Base-by-base conservation (phyloP, 2,329 filamentous ascomycete species). In the Epichloe festucae region DNA sequence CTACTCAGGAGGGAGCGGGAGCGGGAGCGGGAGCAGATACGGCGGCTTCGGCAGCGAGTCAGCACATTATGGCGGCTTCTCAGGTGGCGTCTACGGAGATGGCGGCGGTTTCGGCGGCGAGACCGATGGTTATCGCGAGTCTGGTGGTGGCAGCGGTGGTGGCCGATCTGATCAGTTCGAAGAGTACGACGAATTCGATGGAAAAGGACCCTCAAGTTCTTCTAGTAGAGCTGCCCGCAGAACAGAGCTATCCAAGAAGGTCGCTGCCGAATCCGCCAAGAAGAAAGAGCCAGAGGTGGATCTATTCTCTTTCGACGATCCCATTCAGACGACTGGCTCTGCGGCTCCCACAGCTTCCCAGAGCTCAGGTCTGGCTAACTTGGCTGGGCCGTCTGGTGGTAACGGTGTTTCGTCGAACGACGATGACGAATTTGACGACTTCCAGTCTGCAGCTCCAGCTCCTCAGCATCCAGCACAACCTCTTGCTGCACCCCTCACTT, bases 361-460 rank as follows among this genome's bases (percentile, higher is more conserved):
- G 46, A 65, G 66, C 49, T 70, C 72, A 46, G 73, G 71, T 14
- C 59, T 81, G 47, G 72, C 73, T 44, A 68, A 73, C 15, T 63
- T 82, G 47, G 53, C 62, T 31, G 59, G 60, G 40, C 54, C 57
- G 49, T 59, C 56, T 50, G 50, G 50, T 48, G 54, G 55, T 35
- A 8, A 34, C n/a, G 57, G 54, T 2, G 56, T 56, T 17, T 46
- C 69, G 15, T 68, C 69, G 34, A 73, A 73, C 42, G 82, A 80
- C 55, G 91, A 96, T 57, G 90, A 95, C 59, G 93, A 96, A 56
- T 97, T 97, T 63, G 93, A 97, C 64, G 93, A 98, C 64, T 97
- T 97, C 75, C 89, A 95, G 67, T 95, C 89, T 19, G 91, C 91
- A 14, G 73, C 85, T 3, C 79, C 84, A 3, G 72, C 80, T 27